phyloP scores from a whole-genome alignment of 1,284 basidiomycete species.

The Ceratobasidium sp. region DNA sequence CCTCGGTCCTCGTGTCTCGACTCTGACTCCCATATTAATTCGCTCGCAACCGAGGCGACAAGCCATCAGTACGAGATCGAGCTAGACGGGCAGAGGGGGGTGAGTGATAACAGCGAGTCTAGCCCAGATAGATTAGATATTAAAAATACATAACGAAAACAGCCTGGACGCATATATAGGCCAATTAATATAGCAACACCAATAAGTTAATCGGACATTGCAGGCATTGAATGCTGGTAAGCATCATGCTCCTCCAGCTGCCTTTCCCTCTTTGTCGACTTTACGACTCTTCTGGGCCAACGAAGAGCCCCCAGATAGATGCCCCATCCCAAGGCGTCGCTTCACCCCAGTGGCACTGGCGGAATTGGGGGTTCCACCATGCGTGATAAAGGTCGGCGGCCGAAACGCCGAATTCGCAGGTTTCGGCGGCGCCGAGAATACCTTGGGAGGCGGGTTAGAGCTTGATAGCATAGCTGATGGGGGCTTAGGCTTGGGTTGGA shows the following conservation, averaged over 20 bases:
- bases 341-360: constrained; percentile 35
- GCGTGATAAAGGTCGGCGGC: constrained; percentile 42
- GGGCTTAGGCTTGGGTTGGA: constrained; percentile 7
- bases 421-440: constrained; percentile 27
- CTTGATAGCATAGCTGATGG: background rate
- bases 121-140: background rate
- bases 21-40: too few species aligned
- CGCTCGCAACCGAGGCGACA: too few species aligned
- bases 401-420: constrained; percentile 42
- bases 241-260: constrained; percentile 1
- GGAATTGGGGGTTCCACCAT: constrained; percentile 34
- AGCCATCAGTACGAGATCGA: too few species aligned
- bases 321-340: constrained; percentile 37
- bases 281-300: constrained; percentile 26
- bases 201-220: constrained; percentile 20
- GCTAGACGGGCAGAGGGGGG: too few species aligned
- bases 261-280: constrained; percentile 29
- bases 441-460: constrained; percentile 11
- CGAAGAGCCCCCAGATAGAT: constrained; percentile 21
- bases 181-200: background rate
- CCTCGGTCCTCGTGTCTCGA: too few species aligned
- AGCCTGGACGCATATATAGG: constrained; percentile 3
- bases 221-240: background rate
- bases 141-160: constrained; percentile 1
- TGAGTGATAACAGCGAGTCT: too few species aligned